Conservation (phyloP, 176 grass and related monocot species). For the Typha latifolia region DNA sequence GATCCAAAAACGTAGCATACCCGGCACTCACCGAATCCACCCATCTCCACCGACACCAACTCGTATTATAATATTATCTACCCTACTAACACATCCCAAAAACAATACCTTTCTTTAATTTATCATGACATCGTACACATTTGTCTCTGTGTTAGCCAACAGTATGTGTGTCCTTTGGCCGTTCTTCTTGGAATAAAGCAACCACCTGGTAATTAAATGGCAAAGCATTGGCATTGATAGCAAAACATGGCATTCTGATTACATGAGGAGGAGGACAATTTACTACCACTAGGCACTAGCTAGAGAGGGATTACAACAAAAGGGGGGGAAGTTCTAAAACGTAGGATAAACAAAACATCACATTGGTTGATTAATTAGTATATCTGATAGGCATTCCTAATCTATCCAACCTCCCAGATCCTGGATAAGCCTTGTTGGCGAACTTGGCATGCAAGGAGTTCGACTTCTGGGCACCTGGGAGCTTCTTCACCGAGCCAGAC, state of each 20-base stretch:
- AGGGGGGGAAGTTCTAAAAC: neutral
- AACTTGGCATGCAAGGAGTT: constrained; percentile 24
- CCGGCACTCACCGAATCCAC: constrained; percentile 5
- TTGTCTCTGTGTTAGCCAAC: neutral
- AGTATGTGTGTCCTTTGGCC: neutral
- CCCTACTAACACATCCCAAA: neutral
- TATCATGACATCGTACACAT: neutral
- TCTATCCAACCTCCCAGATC: constrained; percentile 31
- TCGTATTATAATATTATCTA: neutral
- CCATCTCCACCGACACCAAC: neutral
- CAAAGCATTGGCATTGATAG: neutral
- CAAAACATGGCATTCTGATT: neutral
- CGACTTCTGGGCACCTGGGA: constrained; percentile 2
- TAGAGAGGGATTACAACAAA: neutral
- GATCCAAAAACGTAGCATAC: constrained; percentile 8
- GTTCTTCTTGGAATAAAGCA: neutral
- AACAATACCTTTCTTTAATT: neutral
- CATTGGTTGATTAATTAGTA: constrained; percentile 10
- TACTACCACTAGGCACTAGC: neutral
- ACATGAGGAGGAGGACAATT: neutral
- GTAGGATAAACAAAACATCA: neutral
- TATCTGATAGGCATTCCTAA: constrained; percentile 32
- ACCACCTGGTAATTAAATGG: too few species aligned
- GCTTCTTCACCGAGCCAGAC: constrained; percentile 18
- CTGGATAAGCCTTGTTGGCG: constrained; percentile 36